Base-by-base conservation (phyloP, 164 flowering plant genomes). In the Vitis riparia region DNA sequence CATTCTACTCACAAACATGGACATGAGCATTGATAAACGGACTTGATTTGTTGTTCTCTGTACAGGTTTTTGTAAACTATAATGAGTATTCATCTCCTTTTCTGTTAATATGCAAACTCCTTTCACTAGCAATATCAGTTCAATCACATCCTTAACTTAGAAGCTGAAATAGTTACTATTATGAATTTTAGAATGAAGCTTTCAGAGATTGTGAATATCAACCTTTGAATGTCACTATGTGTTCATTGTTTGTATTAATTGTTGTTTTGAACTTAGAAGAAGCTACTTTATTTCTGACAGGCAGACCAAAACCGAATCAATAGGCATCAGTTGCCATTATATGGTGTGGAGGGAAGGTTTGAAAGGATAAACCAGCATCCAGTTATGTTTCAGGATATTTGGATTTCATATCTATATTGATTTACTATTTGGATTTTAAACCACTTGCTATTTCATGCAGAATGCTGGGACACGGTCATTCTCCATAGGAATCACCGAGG, bases 341-440 rank as follows among this genome's bases (percentile, higher is more conserved):
- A 90, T 87, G 83, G 82, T 29, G 86, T 91, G 59, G 91, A 88
- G 77, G 92, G 95, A 80, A 86, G 94, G 80, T 93, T 89, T 83
- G 94, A 89, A 68, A 87, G 99, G 91, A 90, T 93, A 69, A 95
- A 93, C 65, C 85, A 91, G 76, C 93, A 92, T 82, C 97, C 97
- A 82, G 98, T 94, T 84, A 93, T 62, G 90, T 76, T 74, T 79
- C 68, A 29, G 14, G 2, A 53, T 49, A 52, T 72, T 44, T 32
- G 9, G 56, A 65, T 48, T 67, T 58, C 10, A 27, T 47, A 49
- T 60, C 56, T n/a, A 32, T 12, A 37, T 29, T 5, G 37, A 58
- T 51, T 19, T 49, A 23, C 65, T 48, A n/a, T 65, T 53, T 51
- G 9, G 13, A 47, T 58, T 59, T 67, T 11, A 56, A 67, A 19